A percentile compares a stretch with the other conserved stretches of the same genome.
phyloP scores from a whole-genome alignment of 441 rosid species.

The California macrophylla region DNA sequence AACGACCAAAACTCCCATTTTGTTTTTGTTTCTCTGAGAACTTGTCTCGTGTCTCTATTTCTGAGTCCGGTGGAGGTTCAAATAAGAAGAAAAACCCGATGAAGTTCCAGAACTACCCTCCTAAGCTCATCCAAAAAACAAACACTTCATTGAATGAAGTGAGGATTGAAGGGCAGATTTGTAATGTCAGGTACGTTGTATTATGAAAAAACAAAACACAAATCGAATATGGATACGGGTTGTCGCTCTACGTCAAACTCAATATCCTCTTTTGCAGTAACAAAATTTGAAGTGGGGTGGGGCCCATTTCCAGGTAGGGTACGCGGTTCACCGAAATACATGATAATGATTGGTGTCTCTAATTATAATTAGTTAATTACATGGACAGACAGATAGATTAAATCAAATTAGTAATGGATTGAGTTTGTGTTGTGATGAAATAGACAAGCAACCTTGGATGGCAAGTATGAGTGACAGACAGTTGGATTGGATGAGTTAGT shows the following conservation, averaged over 20 bases:
- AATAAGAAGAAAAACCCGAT: background rate
- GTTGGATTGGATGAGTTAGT: background rate
- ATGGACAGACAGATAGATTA: too few species aligned
- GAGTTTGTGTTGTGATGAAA: background rate
- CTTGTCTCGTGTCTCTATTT: background rate
- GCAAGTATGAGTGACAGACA: background rate
- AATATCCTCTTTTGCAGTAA: background rate
- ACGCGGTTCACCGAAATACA: background rate
- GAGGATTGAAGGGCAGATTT: background rate
- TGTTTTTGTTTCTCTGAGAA: background rate
- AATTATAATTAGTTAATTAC: too few species aligned
- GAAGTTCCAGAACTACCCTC: background rate
- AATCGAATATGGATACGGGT: background rate
- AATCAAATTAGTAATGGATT: too few species aligned
- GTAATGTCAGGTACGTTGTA: background rate
- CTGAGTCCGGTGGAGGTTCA: background rate
- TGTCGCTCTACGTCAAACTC: background rate
- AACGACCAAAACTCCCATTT: constrained; percentile 50
- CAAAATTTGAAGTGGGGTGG: background rate
- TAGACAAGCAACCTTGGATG: background rate
- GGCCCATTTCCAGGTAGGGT: background rate
- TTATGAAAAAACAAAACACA: background rate
- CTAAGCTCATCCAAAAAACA: too few species aligned
- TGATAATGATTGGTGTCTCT: background rate
- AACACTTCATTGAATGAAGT: background rate